Evolutionary conservation across 140 eudicot genomes (phyloP).

Genomic region (Bidens hawaiensis): DNA sequence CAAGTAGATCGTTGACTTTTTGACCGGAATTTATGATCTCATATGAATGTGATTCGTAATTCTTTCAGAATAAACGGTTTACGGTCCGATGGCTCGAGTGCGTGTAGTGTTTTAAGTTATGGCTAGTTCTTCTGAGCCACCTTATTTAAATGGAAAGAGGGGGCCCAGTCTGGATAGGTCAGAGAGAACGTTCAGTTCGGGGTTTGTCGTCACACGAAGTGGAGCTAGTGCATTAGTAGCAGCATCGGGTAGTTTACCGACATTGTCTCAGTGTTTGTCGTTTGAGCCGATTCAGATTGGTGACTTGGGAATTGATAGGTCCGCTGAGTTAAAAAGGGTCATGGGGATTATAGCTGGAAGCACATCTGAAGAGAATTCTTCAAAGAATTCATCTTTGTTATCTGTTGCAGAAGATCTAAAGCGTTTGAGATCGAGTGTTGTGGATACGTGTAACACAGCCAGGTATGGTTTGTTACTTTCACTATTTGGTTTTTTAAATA

Average conservation of each 20-base stretch:
- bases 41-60: conserved; percentile 10
- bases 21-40: no score
- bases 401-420: conserved; percentile 47
- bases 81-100: conserved; percentile 12
- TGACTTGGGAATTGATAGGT: conserved; percentile 41
- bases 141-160: conserved; percentile 53
- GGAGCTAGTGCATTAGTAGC: conserved; percentile 26
- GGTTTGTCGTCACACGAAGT: conserved; percentile 42
- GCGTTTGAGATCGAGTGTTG: conserved; percentile 44
- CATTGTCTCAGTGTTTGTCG: conserved; percentile 57
- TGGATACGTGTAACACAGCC: conserved; percentile 56
- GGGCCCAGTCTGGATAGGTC: conserved; percentile 57
- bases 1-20: no score
- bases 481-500: no score
- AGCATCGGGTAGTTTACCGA: conserved; percentile 35
- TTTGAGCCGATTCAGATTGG: conserved; percentile 62
- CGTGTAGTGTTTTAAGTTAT: conserved; percentile 26
- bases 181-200: conserved; percentile 51
- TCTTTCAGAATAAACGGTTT: conserved; percentile 7
- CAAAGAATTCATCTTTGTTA: no score
- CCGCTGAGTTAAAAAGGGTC: conserved; percentile 63
- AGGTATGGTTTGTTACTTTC: conserved; percentile 40
- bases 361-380: conserved; percentile 50
- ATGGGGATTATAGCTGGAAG: conserved; percentile 48
- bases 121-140: conserved; percentile 68